Percentiles rank a stretch among this genome's conserved stretches.
These are phyloP conservation scores for Cetradonia linearis DNA, from an alignment of 495 filamentous ascomycete genomes.

Conservation along the genomic window DNA sequence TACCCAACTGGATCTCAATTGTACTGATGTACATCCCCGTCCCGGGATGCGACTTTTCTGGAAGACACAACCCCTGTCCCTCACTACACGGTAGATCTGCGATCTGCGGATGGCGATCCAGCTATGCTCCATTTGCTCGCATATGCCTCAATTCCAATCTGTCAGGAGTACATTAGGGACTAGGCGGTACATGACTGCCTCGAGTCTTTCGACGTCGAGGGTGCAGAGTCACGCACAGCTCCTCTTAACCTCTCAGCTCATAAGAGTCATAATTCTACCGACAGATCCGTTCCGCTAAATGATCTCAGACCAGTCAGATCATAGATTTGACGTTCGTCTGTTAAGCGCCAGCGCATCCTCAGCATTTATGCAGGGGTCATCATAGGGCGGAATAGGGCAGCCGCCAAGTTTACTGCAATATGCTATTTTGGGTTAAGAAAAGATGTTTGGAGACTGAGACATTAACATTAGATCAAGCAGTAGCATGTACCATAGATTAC, in stretches of 20 bases:
- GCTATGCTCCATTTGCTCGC: conserved; percentile 1
- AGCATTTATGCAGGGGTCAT: conserved; percentile 11
- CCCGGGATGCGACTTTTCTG: not conserved
- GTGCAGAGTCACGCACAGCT: no score
- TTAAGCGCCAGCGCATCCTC: conserved; percentile 17
- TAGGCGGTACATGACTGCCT: not conserved
- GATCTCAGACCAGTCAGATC: conserved; percentile 5
- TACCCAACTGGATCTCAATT: not conserved
- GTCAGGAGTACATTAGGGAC: not conserved
- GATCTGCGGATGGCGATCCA: conserved; percentile 1
- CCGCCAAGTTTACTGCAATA: conserved; percentile 7
- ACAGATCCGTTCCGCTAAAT: conserved; percentile 11
- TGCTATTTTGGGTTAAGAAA: conserved; percentile 1
- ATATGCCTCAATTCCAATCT: not conserved
- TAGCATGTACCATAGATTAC: not conserved
- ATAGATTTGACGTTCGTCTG: conserved; percentile 4
- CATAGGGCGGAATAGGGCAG: not conserved
- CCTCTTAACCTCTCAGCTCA: not conserved
- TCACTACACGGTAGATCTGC: not conserved
- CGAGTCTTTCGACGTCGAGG: no score
- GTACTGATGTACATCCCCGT: conserved; percentile 3
- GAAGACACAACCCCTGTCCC: not conserved
- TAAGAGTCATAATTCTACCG: conserved; percentile 13
- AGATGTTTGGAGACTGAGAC: conserved; percentile 6
- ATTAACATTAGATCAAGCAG: conserved; percentile 4